Evolutionary conservation across 2,329 filamentous ascomycete species (phyloP).

Genomic region (Alternaria novae-zelandiae): DNA sequence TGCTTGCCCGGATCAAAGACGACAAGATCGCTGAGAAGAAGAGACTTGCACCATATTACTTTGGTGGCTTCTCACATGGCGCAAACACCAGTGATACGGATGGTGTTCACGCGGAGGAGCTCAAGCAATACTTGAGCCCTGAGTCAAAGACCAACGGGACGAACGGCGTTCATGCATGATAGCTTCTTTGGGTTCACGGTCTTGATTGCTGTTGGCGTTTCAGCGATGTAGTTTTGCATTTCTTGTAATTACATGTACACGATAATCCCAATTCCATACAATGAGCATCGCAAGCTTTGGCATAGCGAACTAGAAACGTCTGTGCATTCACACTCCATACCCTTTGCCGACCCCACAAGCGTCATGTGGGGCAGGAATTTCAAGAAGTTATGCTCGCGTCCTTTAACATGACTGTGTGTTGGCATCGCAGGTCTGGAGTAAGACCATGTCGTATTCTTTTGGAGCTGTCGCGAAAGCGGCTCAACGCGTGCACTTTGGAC

Average conservation of each 20-base stretch:
- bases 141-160: constrained; percentile 18
- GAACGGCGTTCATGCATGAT: constrained; percentile 12
- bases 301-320: constrained; percentile 3
- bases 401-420: constrained; percentile 12
- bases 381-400: constrained; percentile 10
- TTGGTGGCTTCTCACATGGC: constrained; percentile 42
- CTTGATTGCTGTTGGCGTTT: neutral
- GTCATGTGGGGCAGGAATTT: constrained; percentile 34
- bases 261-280: neutral
- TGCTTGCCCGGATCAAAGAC: constrained; percentile 38
- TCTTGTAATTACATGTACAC: neutral
- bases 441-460: constrained; percentile 23
- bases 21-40: constrained; percentile 42
- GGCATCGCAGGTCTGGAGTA: constrained; percentile 5
- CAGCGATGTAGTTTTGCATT: neutral
- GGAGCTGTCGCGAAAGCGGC: constrained; percentile 9
- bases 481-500: neutral
- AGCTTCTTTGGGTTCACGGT: neutral
- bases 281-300: neutral
- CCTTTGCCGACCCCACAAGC: constrained; percentile 32
- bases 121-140: constrained; percentile 27
- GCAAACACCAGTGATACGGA: constrained; percentile 37
- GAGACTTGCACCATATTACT: constrained; percentile 44
- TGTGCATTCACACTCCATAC: constrained; percentile 15
- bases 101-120: constrained; percentile 39